Evolutionary conservation across 371 early-diverging fungal genomes (phyloP).

Genomic region (Thermomucor indicae-seudaticae): DNA sequence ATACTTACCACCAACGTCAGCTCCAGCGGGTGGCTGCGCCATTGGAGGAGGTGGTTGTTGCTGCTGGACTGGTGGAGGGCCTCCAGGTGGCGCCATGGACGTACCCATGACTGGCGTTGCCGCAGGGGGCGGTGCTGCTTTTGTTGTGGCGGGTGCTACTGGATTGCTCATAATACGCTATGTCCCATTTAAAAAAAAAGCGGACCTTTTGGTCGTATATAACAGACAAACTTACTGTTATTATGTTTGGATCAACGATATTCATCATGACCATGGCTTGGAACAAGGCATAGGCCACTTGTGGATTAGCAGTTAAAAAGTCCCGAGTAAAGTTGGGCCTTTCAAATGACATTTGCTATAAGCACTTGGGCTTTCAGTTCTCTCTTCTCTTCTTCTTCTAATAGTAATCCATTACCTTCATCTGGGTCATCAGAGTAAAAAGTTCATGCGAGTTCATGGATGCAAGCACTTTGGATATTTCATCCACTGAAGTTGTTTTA

Average conservation of each 20-base stretch:
- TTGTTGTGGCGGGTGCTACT: slow-evolving; percentile 5
- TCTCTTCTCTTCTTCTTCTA: not conserved
- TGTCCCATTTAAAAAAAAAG: not conserved
- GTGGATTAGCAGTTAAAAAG: slow-evolving; percentile 74
- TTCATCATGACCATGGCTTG: slow-evolving; percentile 83
- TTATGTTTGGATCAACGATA: slow-evolving; percentile 71
- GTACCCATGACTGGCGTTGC: slow-evolving; percentile 19
- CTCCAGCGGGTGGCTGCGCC: slow-evolving; percentile 11
- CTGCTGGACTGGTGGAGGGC: slow-evolving; percentile 5
- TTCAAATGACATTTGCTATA: slow-evolving; percentile 49
- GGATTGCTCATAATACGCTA: slow-evolving; percentile 34
- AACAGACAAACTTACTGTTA: slow-evolving; percentile 61
- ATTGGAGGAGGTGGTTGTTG: slow-evolving; percentile 24
- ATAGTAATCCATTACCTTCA: slow-evolving; percentile 58
- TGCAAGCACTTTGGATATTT: slow-evolving; percentile 62
- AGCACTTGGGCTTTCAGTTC: not conserved
- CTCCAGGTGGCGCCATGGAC: slow-evolving; percentile 10
- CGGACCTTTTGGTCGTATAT: too few relatives aligned
- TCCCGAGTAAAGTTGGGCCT: slow-evolving; percentile 67
- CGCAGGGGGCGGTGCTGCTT: slow-evolving; percentile 14
- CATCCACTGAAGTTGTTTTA: slow-evolving; percentile 41
- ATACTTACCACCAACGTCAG: too few relatives aligned
- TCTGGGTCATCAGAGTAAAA: slow-evolving; percentile 68
- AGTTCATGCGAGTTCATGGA: slow-evolving; percentile 69
- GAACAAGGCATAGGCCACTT: slow-evolving; percentile 82